Base-by-base conservation (phyloP, 2,329 filamentous ascomycete species). In the Nigrospora oryzae region DNA sequence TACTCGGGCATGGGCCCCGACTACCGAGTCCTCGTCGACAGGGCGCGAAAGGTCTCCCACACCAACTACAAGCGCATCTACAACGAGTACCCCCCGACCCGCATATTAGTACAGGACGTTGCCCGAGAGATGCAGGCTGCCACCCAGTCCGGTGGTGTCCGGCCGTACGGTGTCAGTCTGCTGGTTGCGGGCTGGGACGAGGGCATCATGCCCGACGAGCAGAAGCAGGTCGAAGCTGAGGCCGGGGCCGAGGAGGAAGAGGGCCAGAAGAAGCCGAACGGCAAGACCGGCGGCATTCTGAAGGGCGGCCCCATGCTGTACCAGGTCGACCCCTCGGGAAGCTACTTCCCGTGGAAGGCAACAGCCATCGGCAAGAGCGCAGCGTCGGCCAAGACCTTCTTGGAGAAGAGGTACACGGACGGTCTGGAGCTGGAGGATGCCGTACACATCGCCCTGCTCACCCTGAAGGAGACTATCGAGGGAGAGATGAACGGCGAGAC, bases 31-130 rank as follows among this genome's bases (percentile, higher is more conserved):
- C 79, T 98, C 44, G 93, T 97, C 57, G 93, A 98, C 75, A 91
- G 90, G 69, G 93, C 93, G 57, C 89, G 93, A 63, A 98, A 97
- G 71, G 93, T 96, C 55, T 95, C 90, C 46, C 93, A 98, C 73
- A 95, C 93, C 40, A 86, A 84, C 67, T 98, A 98, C 83, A 98
- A 98, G 81, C 89, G 93, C 68, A 90, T 98, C 74, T 98, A 98
- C 77, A 98, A 98, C 72, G 93, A 98, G 73, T 98, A 98, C 73
- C 93, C 93, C n/a, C 93, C 93, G 6, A 98, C 93, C 46, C 84
- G 93, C 66, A 98, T 98, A 84, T 80, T 98, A 71, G 93, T 98
- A 46, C 93, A 98, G 70, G 93, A 98, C 61, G 90, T 98, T 46
- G 93, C 93, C 48, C 81, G 89, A 53, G 91, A 97, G 55, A 96